Evolutionary conservation across 2,329 filamentous ascomycete species (phyloP).

Genomic region (Periglandula ipomoeae): DNA sequence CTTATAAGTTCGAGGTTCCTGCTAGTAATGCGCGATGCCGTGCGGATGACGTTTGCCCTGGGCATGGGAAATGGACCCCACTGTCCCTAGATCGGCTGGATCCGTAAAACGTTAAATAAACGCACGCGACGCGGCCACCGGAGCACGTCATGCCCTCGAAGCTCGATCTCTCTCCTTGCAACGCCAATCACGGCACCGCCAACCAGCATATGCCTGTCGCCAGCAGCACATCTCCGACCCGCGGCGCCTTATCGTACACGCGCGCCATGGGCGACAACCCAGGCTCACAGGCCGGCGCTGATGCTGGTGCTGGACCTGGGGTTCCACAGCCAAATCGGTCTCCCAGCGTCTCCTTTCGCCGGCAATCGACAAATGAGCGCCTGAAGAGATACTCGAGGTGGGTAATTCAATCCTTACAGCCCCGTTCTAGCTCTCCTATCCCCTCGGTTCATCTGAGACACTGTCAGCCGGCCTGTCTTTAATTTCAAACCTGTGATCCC

Average conservation of each 20-base stretch:
- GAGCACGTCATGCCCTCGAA: constrained; percentile 4
- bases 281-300: neutral
- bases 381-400: constrained; percentile 40
- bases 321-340: neutral
- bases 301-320: too few relatives aligned
- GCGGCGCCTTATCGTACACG: neutral
- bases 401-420: constrained; percentile 9
- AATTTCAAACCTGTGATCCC: neutral
- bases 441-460: neutral
- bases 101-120: too few relatives aligned
- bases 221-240: neutral
- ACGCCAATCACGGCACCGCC: constrained; percentile 3
- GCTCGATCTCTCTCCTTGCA: neutral
- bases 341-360: constrained; percentile 12
- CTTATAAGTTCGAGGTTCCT: too few relatives aligned
- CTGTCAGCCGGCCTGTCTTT: neutral
- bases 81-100: too few relatives aligned
- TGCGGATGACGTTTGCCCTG: too few relatives aligned
- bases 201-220: neutral
- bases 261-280: constrained; percentile 2
- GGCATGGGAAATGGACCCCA: too few relatives aligned
- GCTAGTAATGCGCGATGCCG: too few relatives aligned
- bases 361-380: constrained; percentile 29
- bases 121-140: neutral
- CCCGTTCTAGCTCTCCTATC: neutral